Base-by-base conservation (phyloP, 2,329 filamentous ascomycete species). In the Hypoxylon rubiginosum region DNA sequence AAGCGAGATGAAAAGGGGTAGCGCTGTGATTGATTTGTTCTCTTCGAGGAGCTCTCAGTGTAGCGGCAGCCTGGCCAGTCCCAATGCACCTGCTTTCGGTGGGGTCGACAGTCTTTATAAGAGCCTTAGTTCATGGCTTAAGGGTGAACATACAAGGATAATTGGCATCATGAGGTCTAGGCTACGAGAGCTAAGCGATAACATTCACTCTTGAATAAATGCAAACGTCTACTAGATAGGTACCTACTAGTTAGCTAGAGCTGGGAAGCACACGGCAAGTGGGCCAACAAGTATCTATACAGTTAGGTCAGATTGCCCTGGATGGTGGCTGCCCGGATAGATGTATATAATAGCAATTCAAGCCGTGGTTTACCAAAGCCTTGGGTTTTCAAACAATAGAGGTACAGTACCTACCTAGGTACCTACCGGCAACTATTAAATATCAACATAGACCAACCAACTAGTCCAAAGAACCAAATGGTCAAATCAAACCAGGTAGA, bases 1-100 rank as follows among this genome's bases (percentile, higher is more conserved):
- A 36, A 67, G 72, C 10, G 73, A 75, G 58, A 67, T 74, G 60
- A 67, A 62, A 30, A 63, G 64, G 45, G 46, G 56, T 5, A 64
- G 55, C 9, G 21, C 19, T n/a, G 51, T 75, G 9, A 72, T 75
- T 54, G 66, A 74, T 39, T n/a, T 41, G 10, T 73, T 75, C 32
- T 9, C 34, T 13, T 50, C 51, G 6, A 19, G 34, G 1, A 36
- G 30, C n/a, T 46, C 19, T 6, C 13, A 32, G n/a, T 11, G 11
- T 4, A 21, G 15, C 17, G 6, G 11, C 26, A 28, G 30, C 21
- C 6, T n/a, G 8, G 5, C 19, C 10, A 30, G 5, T 4, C 13
- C 6, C n/a, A 58, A 66, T 32, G 50, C 53, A 32, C 41, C 54
- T 34, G 21, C 17, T 4, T 58, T 30, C 7, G 55, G 58, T 9